Evolutionary conservation across 257 asterid species (phyloP).

Genomic region (Solanum sitiens): DNA sequence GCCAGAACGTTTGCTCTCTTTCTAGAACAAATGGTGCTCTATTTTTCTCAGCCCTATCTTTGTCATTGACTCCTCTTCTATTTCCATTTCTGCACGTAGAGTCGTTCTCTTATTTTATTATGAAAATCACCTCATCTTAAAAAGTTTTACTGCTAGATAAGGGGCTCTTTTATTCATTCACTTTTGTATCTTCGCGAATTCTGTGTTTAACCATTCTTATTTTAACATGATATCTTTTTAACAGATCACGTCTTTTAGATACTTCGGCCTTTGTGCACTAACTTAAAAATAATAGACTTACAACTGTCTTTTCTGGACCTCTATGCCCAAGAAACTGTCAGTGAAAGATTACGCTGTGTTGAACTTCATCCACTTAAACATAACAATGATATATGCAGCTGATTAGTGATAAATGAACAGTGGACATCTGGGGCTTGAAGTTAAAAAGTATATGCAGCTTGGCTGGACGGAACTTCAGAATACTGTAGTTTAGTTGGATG

Average conservation of each 20-base stretch:
- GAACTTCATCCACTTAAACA: background rate
- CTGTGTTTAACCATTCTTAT: background rate
- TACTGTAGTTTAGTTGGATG: background rate
- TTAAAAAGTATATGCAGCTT: background rate
- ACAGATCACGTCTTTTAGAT: background rate
- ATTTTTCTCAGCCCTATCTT: background rate
- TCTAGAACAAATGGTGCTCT: background rate
- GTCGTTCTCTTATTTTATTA: background rate
- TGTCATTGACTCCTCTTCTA: background rate
- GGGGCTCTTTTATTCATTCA: background rate
- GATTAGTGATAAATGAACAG: background rate
- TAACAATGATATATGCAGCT: background rate
- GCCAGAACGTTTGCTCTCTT: background rate
- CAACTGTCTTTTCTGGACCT: background rate
- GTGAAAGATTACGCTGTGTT: background rate
- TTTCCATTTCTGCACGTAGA: background rate
- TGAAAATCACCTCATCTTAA: background rate
- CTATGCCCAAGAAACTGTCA: background rate
- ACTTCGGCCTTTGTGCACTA: background rate
- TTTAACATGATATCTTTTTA: background rate
- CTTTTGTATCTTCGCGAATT: background rate
- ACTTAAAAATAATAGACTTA: background rate
- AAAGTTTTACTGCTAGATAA: background rate
- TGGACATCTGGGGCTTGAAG: background rate
- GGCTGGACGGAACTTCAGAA: background rate